A percentile compares a stretch with the other conserved stretches of the same genome.
These are phyloP conservation scores for Russula sp. DNA, from an alignment of 768 basidiomycete species.

Conservation along the genomic window DNA sequence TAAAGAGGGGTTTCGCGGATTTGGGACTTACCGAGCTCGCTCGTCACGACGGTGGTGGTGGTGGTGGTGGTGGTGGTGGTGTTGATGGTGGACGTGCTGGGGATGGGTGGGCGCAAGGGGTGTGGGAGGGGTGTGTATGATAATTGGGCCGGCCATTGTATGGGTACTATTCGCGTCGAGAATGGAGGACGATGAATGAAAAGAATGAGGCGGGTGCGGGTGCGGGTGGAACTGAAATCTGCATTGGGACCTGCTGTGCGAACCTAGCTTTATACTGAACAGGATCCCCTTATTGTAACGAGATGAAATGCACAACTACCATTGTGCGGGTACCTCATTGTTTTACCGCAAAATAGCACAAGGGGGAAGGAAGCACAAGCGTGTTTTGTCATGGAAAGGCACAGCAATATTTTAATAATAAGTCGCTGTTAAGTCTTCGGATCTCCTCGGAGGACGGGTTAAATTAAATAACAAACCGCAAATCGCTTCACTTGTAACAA, in stretches of 20 bases:
- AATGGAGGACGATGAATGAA: not conserved
- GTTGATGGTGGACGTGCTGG: too few relatives aligned
- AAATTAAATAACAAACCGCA: too few relatives aligned
- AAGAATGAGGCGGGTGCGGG: not conserved
- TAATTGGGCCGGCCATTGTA: slow-evolving; percentile 25
- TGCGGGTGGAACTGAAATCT: not conserved
- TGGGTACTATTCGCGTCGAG: too few relatives aligned
- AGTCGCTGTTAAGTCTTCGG: too few relatives aligned
- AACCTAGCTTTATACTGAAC: not conserved
- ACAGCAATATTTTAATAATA: too few relatives aligned
- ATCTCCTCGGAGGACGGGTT: too few relatives aligned
- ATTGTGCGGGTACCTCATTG: not conserved
- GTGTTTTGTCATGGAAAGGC: too few relatives aligned
- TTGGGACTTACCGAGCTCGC: slow-evolving; percentile 16
- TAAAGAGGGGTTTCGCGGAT: too few relatives aligned
- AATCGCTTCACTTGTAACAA: too few relatives aligned
- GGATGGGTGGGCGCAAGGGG: not conserved
- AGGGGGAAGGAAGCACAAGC: too few relatives aligned
- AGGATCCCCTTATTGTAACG: not conserved
- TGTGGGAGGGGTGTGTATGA: slow-evolving; percentile 1
- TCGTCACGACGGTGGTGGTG: slow-evolving; percentile 13
- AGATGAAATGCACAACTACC: not conserved
- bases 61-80: too few relatives aligned
- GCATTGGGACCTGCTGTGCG: not conserved
- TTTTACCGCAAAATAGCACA: too few relatives aligned